phyloP scores from a whole-genome alignment of 768 basidiomycete genomes.

The Royoungia palumana region DNA sequence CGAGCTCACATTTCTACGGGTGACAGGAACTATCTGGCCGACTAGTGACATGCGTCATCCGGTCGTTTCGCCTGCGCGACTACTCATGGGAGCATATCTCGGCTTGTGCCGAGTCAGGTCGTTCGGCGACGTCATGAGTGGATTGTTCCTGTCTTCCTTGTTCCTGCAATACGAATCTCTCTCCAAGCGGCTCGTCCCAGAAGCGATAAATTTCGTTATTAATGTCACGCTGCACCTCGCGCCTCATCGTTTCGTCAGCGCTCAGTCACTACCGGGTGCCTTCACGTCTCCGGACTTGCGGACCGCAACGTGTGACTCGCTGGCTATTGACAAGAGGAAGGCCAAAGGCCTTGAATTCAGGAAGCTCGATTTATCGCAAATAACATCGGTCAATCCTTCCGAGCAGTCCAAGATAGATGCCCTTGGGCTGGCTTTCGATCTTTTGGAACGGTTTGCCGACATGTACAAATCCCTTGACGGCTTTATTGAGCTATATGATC shows the following conservation, averaged over 20 bases:
- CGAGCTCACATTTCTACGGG: slow-evolving; percentile 77
- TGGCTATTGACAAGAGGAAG: slow-evolving; percentile 39
- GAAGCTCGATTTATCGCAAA: slow-evolving; percentile 46
- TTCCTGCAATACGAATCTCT: slow-evolving; percentile 80
- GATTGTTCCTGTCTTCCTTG: slow-evolving; percentile 85
- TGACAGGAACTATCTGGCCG: slow-evolving; percentile 84
- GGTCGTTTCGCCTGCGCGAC: slow-evolving; percentile 79
- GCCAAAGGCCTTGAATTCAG: slow-evolving; percentile 37
- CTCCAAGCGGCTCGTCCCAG: slow-evolving; percentile 86
- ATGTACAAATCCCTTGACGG: slow-evolving; percentile 75
- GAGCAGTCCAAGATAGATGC: slow-evolving; percentile 76
- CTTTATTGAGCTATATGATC: slow-evolving; percentile 82
- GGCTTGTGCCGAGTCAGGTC: slow-evolving; percentile 78
- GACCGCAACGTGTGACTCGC: slow-evolving; percentile 40
- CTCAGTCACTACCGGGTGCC: slow-evolving; percentile 54
- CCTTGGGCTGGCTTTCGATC: slow-evolving; percentile 55
- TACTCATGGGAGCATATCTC: slow-evolving; percentile 91
- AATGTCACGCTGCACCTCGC: slow-evolving; percentile 71
- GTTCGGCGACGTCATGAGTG: slow-evolving; percentile 72
- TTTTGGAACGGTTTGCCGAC: slow-evolving; percentile 68
- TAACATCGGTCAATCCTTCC: slow-evolving; percentile 35
- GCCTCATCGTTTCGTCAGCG: slow-evolving; percentile 52
- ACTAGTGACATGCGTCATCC: slow-evolving; percentile 93
- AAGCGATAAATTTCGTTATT: slow-evolving; percentile 78
- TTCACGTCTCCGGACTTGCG: slow-evolving; percentile 74